Evolutionary conservation across 2,329 filamentous ascomycete genomes (phyloP), one percentile per base, ranked within the genome.

Genomic region (Phoma sp.): DNA sequence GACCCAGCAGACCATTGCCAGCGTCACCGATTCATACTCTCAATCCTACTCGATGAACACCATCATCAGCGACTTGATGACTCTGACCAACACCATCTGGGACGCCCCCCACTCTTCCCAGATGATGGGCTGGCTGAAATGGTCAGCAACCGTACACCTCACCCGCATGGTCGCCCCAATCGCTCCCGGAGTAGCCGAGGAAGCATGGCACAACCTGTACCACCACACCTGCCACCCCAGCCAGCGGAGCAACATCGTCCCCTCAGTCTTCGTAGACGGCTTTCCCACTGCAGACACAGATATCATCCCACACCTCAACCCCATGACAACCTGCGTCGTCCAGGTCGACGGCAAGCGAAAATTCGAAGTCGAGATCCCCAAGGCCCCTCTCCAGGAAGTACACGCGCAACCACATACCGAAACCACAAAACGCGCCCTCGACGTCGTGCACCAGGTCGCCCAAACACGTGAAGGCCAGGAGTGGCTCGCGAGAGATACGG

Each of bases 321-420:
- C 81, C 60, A 78, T 75, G 60, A 76, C 82, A 71, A 77, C 73
- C 3, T 89, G 86, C 61, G 88, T 88, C 0, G 86, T 96, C 15
- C 89, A 92, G 68, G 77, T 96, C 58, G 92, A 96, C 68, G 91
- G 92, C n/a, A 92, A 89, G 73, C 75, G 90, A 60, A 86, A 85
- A 33, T 88, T 88, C 58, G 84, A 84, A 0, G 82, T 88, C n/a
- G 80, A 87, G 2, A 85, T 95, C 22, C 81, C 85, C 0, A 80
- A 81, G 78, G 81, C 38, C 73, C 81, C 3, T 67, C 73, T 73
- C 1, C 17, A 17, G 17, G 17, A 17, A 17, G 65, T 85, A 3
- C 21, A 22, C 2, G 13, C 25, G 2, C 29, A 32, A 12, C 17
- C 17, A 17, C 17, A 17, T 17, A 21, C 39, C 38, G 22, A 50